Percentiles rank a stretch among this genome's conserved stretches.
phyloP scores from a whole-genome alignment of 2,329 filamentous ascomycete genomes.

The Colletotrichum tropicicola region DNA sequence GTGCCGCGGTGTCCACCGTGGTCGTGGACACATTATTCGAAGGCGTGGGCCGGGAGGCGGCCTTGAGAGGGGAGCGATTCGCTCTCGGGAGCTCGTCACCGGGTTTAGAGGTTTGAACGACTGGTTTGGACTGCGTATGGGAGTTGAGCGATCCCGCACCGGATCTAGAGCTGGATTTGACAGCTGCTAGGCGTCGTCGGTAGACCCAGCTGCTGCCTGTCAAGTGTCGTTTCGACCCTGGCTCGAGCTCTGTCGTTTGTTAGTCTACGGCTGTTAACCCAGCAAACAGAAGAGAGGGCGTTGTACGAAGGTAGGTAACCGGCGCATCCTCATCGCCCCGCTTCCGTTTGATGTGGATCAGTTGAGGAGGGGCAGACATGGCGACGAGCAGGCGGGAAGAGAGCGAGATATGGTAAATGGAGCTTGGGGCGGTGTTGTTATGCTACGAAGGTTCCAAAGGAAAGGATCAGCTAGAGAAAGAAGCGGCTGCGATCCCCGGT shows the following conservation, averaged over 20 bases:
- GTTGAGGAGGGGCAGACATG: constrained; percentile 67
- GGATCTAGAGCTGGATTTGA: constrained; percentile 36
- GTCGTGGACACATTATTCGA: constrained; percentile 5
- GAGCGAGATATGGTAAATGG: not conserved
- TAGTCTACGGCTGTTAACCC: not conserved
- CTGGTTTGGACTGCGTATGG: constrained; percentile 42
- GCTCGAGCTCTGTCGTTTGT: constrained; percentile 56
- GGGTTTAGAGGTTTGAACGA: constrained; percentile 59
- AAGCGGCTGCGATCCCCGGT: not conserved
- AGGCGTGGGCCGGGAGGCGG: constrained; percentile 4
- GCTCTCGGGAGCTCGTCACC: constrained; percentile 41
- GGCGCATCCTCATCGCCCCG: constrained; percentile 61
- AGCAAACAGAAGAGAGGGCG: constrained; percentile 1
- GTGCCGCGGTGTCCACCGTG: not conserved
- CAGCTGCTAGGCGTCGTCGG: constrained; percentile 54
- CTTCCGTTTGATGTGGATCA: constrained; percentile 71
- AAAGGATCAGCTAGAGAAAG: not conserved
- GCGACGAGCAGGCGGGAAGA: not conserved
- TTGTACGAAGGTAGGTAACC: constrained; percentile 64
- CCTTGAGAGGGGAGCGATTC: constrained; percentile 33
- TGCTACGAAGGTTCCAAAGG: not conserved
- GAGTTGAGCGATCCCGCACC: not conserved
- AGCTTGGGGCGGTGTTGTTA: not conserved
- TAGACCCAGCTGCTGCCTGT: constrained; percentile 64
- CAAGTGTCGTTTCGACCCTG: constrained; percentile 61